Conservation (phyloP, 306 rosid genomes). For the Cotoneaster glaucophyllus region DNA sequence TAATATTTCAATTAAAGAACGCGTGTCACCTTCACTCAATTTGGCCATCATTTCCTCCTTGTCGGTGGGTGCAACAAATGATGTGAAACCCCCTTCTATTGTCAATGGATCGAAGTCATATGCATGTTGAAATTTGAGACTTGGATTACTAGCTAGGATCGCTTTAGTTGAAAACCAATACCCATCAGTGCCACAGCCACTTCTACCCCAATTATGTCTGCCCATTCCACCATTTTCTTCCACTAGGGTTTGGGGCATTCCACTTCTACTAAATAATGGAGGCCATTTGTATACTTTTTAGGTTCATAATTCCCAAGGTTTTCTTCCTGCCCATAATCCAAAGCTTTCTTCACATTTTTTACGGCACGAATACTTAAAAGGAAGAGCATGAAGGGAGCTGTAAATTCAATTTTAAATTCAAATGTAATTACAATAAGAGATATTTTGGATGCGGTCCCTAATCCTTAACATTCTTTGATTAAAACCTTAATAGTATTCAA, state of each 20-base stretch:
- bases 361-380: background rate
- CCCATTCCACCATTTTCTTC: background rate
- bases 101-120: background rate
- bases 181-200: background rate
- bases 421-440: background rate
- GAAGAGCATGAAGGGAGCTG: background rate
- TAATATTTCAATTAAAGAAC: background rate
- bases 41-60: background rate
- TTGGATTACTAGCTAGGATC: background rate
- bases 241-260: background rate
- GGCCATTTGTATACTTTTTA: background rate
- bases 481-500: too few relatives aligned
- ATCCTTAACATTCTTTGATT: too few relatives aligned
- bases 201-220: background rate
- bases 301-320: background rate
- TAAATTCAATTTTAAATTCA: background rate
- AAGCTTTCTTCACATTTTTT: background rate
- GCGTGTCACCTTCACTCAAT: background rate
- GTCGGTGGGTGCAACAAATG: background rate
- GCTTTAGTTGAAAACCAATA: background rate
- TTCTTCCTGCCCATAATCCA: background rate
- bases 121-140: background rate
- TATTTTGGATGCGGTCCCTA: too few relatives aligned
- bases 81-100: background rate
- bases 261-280: background rate